A percentile compares a stretch with the other conserved stretches of the same genome.
These are phyloP conservation scores for Hymenoscyphus scutula DNA, from an alignment of 2,329 filamentous ascomycete species.

Conservation along the genomic window DNA sequence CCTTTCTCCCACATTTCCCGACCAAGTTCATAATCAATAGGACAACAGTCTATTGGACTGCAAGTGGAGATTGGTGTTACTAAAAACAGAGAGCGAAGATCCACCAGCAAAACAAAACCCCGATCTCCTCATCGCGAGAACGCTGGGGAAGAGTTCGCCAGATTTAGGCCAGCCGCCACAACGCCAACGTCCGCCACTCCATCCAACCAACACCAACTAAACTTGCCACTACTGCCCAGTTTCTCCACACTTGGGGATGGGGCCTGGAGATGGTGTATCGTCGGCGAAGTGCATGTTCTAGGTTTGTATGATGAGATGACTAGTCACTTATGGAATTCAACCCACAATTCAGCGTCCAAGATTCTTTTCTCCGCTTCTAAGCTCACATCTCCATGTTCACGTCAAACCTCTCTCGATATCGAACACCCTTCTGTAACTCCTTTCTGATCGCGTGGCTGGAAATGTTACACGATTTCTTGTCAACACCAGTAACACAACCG, in stretches of 20 bases:
- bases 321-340: not conserved
- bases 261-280: not conserved
- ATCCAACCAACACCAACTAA: not conserved
- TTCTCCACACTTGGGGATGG: not conserved
- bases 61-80: not conserved
- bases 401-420: not conserved
- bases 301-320: not conserved
- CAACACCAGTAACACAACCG: not conserved
- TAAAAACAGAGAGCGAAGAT: not conserved
- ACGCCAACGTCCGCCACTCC: not conserved
- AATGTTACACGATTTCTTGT: not conserved
- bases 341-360: not conserved
- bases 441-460: not conserved
- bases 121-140: too few species aligned
- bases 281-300: not conserved
- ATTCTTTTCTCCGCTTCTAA: not conserved
- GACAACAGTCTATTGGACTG: not conserved
- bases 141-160: not conserved
- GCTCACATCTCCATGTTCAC: not conserved
- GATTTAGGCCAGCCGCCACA: not conserved
- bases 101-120: too few species aligned
- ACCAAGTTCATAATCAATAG: not conserved
- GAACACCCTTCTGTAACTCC: not conserved
- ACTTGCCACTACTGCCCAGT: not conserved
- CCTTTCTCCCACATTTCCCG: too few species aligned